phyloP scores from a whole-genome alignment of 345 rosid species.

The Salix suchowensis region DNA sequence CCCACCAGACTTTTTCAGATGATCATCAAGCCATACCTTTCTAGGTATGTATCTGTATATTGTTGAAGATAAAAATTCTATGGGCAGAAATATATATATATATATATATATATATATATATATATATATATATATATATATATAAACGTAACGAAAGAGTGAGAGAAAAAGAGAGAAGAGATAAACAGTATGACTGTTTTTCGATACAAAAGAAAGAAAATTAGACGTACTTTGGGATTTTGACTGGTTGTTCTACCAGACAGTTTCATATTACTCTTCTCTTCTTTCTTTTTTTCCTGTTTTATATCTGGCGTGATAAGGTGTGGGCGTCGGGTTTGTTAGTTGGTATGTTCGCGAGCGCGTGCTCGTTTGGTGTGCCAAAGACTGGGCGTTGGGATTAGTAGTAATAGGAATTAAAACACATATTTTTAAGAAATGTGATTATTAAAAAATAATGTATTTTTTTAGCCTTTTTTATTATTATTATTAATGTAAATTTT shows the following conservation, averaged over 20 bases:
- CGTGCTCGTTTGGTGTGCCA: not conserved
- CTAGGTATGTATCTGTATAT: too few relatives aligned
- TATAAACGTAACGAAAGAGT: not conserved
- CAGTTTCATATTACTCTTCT: conserved; percentile 24
- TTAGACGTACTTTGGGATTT: conserved; percentile 4
- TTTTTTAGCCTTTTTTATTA: too few relatives aligned
- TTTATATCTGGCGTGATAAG: not conserved
- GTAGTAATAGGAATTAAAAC: not conserved
- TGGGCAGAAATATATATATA: not conserved
- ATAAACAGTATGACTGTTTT: not conserved
- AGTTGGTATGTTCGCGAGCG: not conserved
- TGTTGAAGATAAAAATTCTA: not conserved
- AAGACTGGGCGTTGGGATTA: conserved; percentile 29
- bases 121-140: not conserved
- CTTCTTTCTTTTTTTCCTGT: too few relatives aligned
- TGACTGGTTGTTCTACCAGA: conserved; percentile 96
- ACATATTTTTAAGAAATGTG: too few relatives aligned
- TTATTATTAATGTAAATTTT: too few relatives aligned
- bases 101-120: not conserved
- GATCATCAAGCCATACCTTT: not conserved
- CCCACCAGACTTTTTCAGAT: not conserved
- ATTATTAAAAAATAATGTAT: too few relatives aligned
- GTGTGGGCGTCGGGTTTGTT: not conserved
- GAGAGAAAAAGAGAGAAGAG: not conserved
- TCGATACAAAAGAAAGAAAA: not conserved